phyloP scores from a whole-genome alignment of 2,329 filamentous ascomycete species.

The Ophiocordyceps polyrhachis-furcata region DNA sequence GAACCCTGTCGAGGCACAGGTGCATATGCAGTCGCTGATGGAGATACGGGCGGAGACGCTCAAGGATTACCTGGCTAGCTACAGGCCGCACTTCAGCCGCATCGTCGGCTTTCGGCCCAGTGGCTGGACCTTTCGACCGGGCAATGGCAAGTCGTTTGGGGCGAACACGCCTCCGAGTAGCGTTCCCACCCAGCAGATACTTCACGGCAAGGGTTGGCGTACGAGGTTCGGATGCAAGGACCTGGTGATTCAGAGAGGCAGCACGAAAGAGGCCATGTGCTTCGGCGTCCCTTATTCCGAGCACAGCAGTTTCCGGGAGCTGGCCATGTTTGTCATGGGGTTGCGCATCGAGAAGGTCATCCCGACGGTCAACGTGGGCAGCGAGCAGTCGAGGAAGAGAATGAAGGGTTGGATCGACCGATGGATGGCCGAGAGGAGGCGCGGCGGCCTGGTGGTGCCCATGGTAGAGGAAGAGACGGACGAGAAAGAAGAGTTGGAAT shows the following conservation, averaged over 20 bases:
- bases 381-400: conserved; percentile 32
- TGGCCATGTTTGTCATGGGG: conserved; percentile 83
- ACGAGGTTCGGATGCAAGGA: conserved; percentile 53
- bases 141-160: conserved; percentile 33
- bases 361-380: conserved; percentile 74
- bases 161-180: conserved; percentile 29
- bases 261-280: conserved; percentile 64
- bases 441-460: conserved; percentile 31
- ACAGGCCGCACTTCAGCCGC: conserved; percentile 65
- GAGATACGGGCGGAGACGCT: conserved; percentile 85
- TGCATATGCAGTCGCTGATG: conserved; percentile 94
- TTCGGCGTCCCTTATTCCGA: conserved; percentile 93
- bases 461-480: conserved; percentile 21
- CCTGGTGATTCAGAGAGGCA: conserved; percentile 65
- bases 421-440: conserved; percentile 39
- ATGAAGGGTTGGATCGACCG: conserved; percentile 49
- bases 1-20: conserved; percentile 69
- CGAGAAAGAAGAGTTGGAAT: conserved; percentile 7
- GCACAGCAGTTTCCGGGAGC: conserved; percentile 83
- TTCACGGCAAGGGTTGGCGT: conserved; percentile 51
- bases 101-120: conserved; percentile 84
- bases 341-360: conserved; percentile 77
- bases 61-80: conserved; percentile 67
- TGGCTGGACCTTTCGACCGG: conserved; percentile 81
- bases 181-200: conserved; percentile 29